These are phyloP conservation scores for Rhizopus stolonifer DNA, from an alignment of 371 early-diverging fungal species.

Conservation along the genomic window DNA sequence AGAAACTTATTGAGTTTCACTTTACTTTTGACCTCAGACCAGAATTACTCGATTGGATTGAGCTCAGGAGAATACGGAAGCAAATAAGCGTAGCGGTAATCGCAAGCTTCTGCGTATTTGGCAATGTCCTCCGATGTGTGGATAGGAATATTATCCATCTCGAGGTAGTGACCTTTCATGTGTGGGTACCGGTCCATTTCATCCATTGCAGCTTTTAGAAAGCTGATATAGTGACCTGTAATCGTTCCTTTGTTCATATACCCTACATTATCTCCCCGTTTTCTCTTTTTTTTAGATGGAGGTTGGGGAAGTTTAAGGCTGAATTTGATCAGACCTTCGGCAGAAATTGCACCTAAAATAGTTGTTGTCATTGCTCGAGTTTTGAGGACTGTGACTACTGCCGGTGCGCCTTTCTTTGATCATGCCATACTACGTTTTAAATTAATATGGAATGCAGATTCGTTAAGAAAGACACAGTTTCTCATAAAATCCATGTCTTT, in stretches of 20 bases:
- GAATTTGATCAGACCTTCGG: conserved; percentile 2
- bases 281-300: conserved; percentile 15
- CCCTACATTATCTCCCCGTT: neutral
- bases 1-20: conserved; percentile 8
- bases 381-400: neutral
- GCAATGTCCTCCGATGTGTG: conserved; percentile 10
- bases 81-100: conserved; percentile 19
- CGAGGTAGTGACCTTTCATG: conserved; percentile 15
- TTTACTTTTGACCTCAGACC: conserved; percentile 14
- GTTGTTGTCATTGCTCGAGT: conserved; percentile 16
- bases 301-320: neutral
- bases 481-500: conserved; percentile 3
- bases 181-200: conserved; percentile 22
- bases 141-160: conserved; percentile 23
- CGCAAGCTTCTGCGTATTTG: conserved; percentile 14
- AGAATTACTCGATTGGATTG: conserved; percentile 22
- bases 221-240: conserved; percentile 25
- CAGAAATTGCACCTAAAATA: conserved; percentile 17
- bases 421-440: conserved; percentile 7
- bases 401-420: conserved; percentile 3
- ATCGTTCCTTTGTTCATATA: conserved; percentile 14
- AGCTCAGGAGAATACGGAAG: conserved; percentile 13
- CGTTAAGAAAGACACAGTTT: conserved; percentile 10
- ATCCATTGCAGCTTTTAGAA: conserved; percentile 18
- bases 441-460: conserved; percentile 12